Evolutionary conservation across 2,329 filamentous ascomycete genomes (phyloP), one percentile per base, ranked within the genome.

Genomic region (Fusarium annulatum): DNA sequence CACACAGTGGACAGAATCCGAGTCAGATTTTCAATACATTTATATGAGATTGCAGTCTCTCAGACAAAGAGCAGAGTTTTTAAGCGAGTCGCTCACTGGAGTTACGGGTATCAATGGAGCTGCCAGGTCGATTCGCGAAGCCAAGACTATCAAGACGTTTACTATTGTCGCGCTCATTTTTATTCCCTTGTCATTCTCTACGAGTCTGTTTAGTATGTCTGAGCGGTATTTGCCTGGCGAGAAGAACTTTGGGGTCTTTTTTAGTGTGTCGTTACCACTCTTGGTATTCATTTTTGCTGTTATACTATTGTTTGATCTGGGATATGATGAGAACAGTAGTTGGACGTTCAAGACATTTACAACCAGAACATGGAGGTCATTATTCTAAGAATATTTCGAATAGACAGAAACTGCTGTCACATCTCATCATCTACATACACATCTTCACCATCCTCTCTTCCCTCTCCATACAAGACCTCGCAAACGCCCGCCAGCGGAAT

Each of bases 401-500:
- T 39, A 51, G 39, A 56, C 38, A n/a, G 4, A 28, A 12, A 30
- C 33, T 12, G 33, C 18, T 14, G 26, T 59, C 42, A 59, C 4
- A 23, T 51, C 23, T 70, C 52, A 41, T 73, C 61, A n/a, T 72
- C 61, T 12, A 61, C 55, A 33, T 76, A 60, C 18, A 48, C 53
- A 3, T 78, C 76, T 15, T 79, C 78, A 3, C 52, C 73, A 7
- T 79, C 77, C 21, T 81, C 81, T 65, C 76, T 84, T 71, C 78
- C 84, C 81, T 89, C 88, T 0, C 94, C 95, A 82, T 98, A 99
- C 28, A 99, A 81, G 39, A 99, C 91, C 84, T 99, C 95, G 80
- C 96, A 98, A 4, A 98, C 96, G 2, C 96, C 96, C 15, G 95
- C 95, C 74, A 98, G 89, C 12, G 96, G 96, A 55, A 99, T 92